Evolutionary conservation across 2,329 filamentous ascomycete species (phyloP), one percentile per base, ranked within the genome.

Genomic region (Parasarocladium wereldwijsianum): DNA sequence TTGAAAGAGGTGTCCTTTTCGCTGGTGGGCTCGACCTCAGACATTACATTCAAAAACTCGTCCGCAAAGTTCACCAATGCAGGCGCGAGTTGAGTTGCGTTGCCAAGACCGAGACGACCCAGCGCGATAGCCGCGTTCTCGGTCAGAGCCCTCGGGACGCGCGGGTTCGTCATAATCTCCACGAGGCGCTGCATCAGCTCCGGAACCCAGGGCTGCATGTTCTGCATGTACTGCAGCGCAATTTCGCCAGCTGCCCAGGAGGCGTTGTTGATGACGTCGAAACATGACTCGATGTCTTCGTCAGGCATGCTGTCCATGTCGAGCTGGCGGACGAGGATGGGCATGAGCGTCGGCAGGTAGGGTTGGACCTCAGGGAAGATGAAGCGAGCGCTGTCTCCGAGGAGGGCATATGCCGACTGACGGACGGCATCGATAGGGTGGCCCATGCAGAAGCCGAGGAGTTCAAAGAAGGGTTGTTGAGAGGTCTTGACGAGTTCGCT

Each of bases 231-330:
- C 36, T 83, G 76, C 52, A 93, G 75, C 11, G 85, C 74, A 37
- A 96, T 90, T 58, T 98, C 90, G 24, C 90, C 90, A 15, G 76
- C 76, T 6, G 86, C 92, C 90, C 90, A 98, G 58, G 87, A 96
- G 14, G 90, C 87, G 49, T 98, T 98, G 66, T 96, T 98, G 35
- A 96, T 76, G 17, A 96, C 86, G 36, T 85, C 84, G 51, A 93
- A 94, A 10, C 76, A 77, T 12, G 72, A 79, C 38, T 93, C 83
- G 26, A 84, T 74, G 36, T 85, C 80, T 42, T 92, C 83, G 36
- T 86, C 79, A 12, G 73, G 55, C 29, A 85, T 69, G 32, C 65
- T 66, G 36, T 85, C 78, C 40, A 93, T 62, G 40, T 96, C 86
- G 17, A 98, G 70, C 49, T 96, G 86, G 43, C 75, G 72, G 38